Evolutionary conservation across 129 eudicot genomes (phyloP), one percentile per base, ranked within the genome.

Genomic region (Erigeron canadensis): DNA sequence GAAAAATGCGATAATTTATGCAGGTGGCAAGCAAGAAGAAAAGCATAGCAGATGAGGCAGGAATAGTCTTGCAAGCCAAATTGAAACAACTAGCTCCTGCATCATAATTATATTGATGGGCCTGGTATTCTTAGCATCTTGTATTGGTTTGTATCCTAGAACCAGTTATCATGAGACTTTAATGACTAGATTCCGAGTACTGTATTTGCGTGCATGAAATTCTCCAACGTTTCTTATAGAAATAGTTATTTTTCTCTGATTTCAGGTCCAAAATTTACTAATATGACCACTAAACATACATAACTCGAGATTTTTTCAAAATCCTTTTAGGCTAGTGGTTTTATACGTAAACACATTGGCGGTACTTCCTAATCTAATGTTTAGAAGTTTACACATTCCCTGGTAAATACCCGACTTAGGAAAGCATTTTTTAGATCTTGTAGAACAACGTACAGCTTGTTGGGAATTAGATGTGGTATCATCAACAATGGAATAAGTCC

Each of bases 1-100:
- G 42, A 42, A 23, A 21, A 23, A 10, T 59, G 69, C 10, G 38
- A 40, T 40, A 40, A 18, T 67, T 44, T 75, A 70, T 61, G 86
- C 89, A 93, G 98, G 90, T 93, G 53, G 87, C 96, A 21, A 79
- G 90, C 28, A 89, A 93, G 84, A 89, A 93, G 88, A 93, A 89
- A 75, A 77, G 72, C 71, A 83, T 92, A 79, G 96, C 96, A 12
- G 96, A 89, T 82, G 98, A 89, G 77, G 86, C 91, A 10, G 96
- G 89, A 75, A 69, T 60, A 10, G 77, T 92, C 16, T 78, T 93
- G 84, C 98, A 89, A 86, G 91, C 95, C 47, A 89, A 87, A 76
- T 7, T 87, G 82, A 93, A 80, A 81, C 98, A 92, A 38, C 62
- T 67, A 62, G 77, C 94, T 21, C 76, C 89, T 34, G 67, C 89